phyloP scores from a whole-genome alignment of 768 basidiomycete genomes.

The Mycena rosella region DNA sequence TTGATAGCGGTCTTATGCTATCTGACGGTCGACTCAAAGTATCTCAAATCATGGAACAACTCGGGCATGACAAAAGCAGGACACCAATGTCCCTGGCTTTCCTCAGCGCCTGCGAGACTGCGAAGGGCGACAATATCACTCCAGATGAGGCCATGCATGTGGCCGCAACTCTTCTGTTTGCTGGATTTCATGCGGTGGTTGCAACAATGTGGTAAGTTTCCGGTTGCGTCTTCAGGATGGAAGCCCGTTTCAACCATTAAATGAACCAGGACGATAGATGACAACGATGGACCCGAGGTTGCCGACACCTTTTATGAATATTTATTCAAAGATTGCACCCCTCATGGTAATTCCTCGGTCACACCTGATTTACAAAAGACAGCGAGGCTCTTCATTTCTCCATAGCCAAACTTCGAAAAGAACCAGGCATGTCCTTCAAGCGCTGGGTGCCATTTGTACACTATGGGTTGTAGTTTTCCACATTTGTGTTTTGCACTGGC shows the following conservation, averaged over 20 bases:
- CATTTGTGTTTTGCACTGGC: no score
- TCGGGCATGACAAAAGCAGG: neutral
- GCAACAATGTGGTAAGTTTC: constrained; percentile 39
- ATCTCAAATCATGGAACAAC: constrained; percentile 40
- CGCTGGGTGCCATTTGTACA: constrained; percentile 33
- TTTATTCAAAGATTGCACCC: constrained; percentile 11
- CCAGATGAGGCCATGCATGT: constrained; percentile 45
- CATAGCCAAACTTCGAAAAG: neutral
- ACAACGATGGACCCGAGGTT: constrained; percentile 23
- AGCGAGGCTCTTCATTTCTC: constrained; percentile 20
- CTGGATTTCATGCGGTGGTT: constrained; percentile 42
- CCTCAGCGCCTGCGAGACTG: constrained; percentile 50
- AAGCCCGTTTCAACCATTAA: no score
- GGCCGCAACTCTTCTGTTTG: constrained; percentile 42
- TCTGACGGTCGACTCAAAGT: constrained; percentile 36
- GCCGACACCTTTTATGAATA: constrained; percentile 26
- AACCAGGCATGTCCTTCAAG: neutral
- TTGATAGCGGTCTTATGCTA: constrained; percentile 27
- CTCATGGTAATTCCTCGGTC: neutral
- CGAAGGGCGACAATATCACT: constrained; percentile 38
- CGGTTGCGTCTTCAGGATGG: no score
- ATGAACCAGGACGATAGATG: constrained; percentile 17
- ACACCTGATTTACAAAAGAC: constrained; percentile 14
- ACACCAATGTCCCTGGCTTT: constrained; percentile 39
- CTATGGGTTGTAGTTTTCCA: no score